Evolutionary conservation across 139 green algal species (phyloP).

Genomic region (Closterium sp.): DNA sequence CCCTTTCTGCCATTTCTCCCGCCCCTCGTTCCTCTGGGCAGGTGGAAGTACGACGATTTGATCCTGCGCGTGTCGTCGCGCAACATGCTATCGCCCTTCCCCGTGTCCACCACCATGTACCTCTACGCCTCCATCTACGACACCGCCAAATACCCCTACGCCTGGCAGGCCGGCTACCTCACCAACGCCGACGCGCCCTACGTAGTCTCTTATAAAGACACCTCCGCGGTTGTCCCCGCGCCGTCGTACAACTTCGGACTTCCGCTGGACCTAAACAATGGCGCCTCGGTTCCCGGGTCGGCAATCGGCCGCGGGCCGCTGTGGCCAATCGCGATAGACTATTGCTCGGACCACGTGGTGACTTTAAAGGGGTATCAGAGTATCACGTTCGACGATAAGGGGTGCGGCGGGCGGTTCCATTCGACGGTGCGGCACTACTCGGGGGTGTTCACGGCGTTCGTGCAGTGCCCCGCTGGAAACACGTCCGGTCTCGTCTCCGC

Average conservation of each 20-base stretch:
- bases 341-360: background rate
- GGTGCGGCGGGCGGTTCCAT: background rate
- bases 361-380: background rate
- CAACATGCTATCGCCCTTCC: background rate
- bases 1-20: background rate
- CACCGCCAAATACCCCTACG: background rate
- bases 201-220: background rate
- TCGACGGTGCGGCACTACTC: constrained; percentile 4
- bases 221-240: background rate
- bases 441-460: constrained; percentile 9
- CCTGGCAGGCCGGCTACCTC: background rate
- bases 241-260: background rate
- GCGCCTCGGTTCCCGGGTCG: background rate
- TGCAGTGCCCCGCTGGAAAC: constrained; percentile 11
- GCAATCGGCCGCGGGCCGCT: background rate
- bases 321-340: background rate
- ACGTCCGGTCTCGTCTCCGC: background rate
- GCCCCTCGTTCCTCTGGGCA: background rate
- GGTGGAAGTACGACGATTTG: background rate
- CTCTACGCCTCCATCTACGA: background rate
- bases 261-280: background rate
- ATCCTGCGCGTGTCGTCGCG: background rate
- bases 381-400: background rate
- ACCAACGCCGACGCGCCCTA: background rate
- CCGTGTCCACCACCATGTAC: background rate